These are phyloP conservation scores for Linnemannia schmuckeri DNA, from an alignment of 192 early-diverging fungal species.

Conservation along the genomic window DNA sequence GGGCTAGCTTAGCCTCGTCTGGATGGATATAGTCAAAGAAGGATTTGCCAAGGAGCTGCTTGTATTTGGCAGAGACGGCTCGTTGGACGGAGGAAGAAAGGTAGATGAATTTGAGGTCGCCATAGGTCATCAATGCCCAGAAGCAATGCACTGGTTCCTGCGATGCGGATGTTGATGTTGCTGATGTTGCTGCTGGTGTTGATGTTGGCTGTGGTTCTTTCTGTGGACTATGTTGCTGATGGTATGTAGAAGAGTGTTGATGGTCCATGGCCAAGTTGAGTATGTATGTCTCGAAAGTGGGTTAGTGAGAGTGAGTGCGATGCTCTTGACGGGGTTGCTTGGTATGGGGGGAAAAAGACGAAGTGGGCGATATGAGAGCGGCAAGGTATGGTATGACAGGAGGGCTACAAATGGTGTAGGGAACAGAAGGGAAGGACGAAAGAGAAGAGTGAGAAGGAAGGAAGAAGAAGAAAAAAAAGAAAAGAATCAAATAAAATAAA, in stretches of 20 bases:
- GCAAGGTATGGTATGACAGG: background rate
- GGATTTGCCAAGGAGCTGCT: conserved; percentile 54
- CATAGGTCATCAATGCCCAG: conserved; percentile 59
- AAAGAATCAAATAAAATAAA: background rate
- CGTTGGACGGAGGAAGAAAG: conserved; percentile 55
- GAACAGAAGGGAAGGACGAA: background rate
- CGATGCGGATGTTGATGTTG: conserved; percentile 9
- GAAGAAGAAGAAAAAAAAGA: background rate
- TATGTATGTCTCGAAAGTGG: background rate
- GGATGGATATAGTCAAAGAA: conserved; percentile 64
- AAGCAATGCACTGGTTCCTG: conserved; percentile 50
- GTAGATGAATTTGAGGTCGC: conserved; percentile 59
- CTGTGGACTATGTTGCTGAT: background rate
- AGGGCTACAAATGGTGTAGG: background rate
- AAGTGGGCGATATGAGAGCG: background rate
- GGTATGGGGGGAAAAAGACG: background rate
- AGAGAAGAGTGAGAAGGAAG: background rate
- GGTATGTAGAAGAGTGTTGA: background rate
- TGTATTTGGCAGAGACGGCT: conserved; percentile 52
- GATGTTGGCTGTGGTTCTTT: conserved; percentile 14
- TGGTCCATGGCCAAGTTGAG: conserved; percentile 4
- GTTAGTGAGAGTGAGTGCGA: background rate
- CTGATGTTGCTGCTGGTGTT: background rate
- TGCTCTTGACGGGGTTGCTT: background rate
- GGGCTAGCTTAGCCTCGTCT: conserved; percentile 55